Percentiles rank a stretch among this genome's conserved stretches.
phyloP scores from a whole-genome alignment of 768 basidiomycete genomes.

The Symmetrospora coprosmae region DNA sequence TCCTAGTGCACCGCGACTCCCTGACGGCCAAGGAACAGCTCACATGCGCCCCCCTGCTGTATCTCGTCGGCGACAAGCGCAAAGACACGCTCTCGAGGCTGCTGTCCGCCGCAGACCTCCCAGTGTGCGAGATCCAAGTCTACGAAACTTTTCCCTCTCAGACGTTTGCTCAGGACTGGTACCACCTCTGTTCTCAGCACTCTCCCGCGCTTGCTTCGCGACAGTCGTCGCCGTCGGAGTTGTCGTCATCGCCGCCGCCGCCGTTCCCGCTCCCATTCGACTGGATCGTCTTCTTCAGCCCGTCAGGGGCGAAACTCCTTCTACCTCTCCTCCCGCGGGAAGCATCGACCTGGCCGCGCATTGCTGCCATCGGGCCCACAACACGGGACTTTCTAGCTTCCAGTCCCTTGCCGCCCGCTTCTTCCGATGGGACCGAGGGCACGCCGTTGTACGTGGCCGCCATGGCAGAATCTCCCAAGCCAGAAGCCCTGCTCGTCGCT shows the following conservation, averaged over 20 bases:
- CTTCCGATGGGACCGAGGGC: too few relatives aligned
- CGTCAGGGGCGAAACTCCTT: constrained; percentile 23
- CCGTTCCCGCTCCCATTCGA: neutral
- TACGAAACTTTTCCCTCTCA: constrained; percentile 46
- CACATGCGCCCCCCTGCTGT: constrained; percentile 43
- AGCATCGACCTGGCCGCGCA: neutral
- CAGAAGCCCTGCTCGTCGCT: constrained; percentile 2
- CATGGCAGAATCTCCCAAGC: constrained; percentile 2
- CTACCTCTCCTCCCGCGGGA: neutral
- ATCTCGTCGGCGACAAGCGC: constrained; percentile 79
- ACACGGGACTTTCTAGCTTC: constrained; percentile 8
- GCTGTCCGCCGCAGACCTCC: constrained; percentile 42
- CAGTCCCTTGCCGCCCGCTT: too few relatives aligned
- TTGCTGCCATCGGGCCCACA: constrained; percentile 15
- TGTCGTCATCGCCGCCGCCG: too few relatives aligned
- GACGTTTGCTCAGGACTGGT: too few relatives aligned
- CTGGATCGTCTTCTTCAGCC: constrained; percentile 27
- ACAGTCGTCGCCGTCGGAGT: too few relatives aligned
- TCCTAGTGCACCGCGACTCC: neutral
- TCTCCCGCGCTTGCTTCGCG: too few relatives aligned
- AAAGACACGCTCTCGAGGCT: constrained; percentile 50
- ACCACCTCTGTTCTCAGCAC: too few relatives aligned
- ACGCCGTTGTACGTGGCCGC: neutral
- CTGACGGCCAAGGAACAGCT: constrained; percentile 20
- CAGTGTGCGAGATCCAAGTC: constrained; percentile 48